Percentiles rank a stretch among this genome's conserved stretches.
phyloP scores from a whole-genome alignment of 345 rosid genomes.

The Moricandia moricandioides region DNA sequence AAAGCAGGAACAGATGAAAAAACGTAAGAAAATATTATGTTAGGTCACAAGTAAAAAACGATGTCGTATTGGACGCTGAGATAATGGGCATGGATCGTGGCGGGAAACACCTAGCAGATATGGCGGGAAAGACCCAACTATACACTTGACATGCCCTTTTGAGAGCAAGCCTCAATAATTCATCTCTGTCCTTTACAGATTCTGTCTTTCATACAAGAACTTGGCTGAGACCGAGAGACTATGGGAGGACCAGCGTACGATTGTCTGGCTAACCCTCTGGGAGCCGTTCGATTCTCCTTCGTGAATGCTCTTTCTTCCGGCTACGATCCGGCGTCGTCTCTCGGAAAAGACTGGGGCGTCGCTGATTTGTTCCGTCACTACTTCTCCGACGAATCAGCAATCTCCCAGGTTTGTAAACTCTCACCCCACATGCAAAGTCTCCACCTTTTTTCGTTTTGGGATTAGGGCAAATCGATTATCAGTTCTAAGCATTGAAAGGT shows the following conservation, averaged over 20 bases:
- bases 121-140: conserved; percentile 28
- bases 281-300: conserved; percentile 60
- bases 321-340: too few species aligned
- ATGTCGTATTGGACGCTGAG: not conserved
- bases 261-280: conserved; percentile 61
- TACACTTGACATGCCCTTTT: not conserved
- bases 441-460: not conserved
- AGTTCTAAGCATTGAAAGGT: not conserved
- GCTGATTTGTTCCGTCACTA: conserved; percentile 68
- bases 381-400: conserved; percentile 57
- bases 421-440: not conserved
- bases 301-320: conserved; percentile 54
- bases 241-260: conserved; percentile 87
- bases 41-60: not conserved
- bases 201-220: not conserved
- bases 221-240: not conserved
- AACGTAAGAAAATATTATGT: too few species aligned
- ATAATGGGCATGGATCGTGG: not conserved
- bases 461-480: not conserved
- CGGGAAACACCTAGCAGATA: conserved; percentile 32
- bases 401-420: conserved; percentile 51
- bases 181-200: not conserved
- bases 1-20: too few species aligned
- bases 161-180: too few species aligned
- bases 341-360: not conserved